These are phyloP conservation scores for Tetracladium maxilliforme DNA, from an alignment of 2,329 filamentous ascomycete genomes.

Conservation along the genomic window DNA sequence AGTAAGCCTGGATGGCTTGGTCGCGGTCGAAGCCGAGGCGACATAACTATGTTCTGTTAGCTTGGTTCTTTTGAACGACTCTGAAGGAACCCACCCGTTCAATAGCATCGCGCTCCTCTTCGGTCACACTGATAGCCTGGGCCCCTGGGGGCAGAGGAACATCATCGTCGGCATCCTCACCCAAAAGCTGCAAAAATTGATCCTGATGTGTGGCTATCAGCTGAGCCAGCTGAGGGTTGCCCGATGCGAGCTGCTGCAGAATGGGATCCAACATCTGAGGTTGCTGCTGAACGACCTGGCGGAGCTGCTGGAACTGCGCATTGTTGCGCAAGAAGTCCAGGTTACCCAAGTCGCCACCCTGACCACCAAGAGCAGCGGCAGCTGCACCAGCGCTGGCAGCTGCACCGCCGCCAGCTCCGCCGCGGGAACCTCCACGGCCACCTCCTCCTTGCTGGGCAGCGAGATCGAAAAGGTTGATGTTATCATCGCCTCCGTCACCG, in stretches of 20 bases:
- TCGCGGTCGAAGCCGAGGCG: conserved; percentile 87
- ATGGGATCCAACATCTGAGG: conserved; percentile 98
- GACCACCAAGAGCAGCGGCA: conserved; percentile 24
- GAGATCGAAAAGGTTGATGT: conserved; percentile 83
- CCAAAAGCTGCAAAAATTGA: conserved; percentile 79
- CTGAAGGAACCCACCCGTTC: conserved; percentile 55
- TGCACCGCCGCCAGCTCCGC: conserved; percentile 25
- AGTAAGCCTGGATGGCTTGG: conserved; percentile 93
- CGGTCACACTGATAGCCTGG: conserved; percentile 80
- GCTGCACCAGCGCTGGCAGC: conserved; percentile 34
- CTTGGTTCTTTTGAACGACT: conserved; percentile 6
- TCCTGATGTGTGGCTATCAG: conserved; percentile 86
- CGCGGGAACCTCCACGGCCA: conserved; percentile 23
- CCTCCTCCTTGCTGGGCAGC: conserved; percentile 57
- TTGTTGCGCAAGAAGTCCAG: conserved; percentile 92
- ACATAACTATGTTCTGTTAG: conserved; percentile 47
- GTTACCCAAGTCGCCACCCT: conserved; percentile 48
- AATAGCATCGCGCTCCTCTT: conserved; percentile 93
- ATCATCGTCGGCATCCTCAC: conserved; percentile 77
- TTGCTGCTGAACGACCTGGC: conserved; percentile 93
- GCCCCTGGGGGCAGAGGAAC: conserved; percentile 75
- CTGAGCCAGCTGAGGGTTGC: conserved; percentile 87
- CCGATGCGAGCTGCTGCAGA: conserved; percentile 84
- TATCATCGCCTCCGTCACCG: conserved; percentile 45
- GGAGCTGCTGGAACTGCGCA: conserved; percentile 92